Evolutionary conservation across 108 stramenopile genomes (phyloP).

Genomic region (Cyclotella kingstonii): DNA sequence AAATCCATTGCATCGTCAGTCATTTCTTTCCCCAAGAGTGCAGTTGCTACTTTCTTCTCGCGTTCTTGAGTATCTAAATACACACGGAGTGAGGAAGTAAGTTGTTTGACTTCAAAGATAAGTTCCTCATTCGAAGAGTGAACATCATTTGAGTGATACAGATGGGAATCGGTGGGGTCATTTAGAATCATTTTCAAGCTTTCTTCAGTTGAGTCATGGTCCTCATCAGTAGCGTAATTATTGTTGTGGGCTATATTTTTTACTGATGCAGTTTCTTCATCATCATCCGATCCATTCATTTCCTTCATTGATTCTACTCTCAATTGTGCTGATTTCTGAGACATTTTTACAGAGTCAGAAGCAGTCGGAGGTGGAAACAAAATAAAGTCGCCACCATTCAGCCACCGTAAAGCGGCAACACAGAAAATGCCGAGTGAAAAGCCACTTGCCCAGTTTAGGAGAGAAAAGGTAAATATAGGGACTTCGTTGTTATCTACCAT

Average conservation of each 20-base stretch:
- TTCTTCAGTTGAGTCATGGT: constrained; percentile 18
- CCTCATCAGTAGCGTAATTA: neutral
- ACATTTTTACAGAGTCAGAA: neutral
- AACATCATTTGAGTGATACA: constrained; percentile 1
- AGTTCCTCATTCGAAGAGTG: constrained; percentile 29
- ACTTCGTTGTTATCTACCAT: too few relatives aligned
- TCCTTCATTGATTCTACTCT: neutral
- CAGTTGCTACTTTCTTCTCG: constrained; percentile 9
- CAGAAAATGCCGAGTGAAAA: constrained; percentile 34
- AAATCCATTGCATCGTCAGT: constrained; percentile 49
- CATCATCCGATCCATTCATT: neutral
- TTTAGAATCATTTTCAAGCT: constrained; percentile 25
- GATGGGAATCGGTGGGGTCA: constrained; percentile 9
- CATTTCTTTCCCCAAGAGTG: constrained; percentile 23
- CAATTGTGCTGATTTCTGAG: neutral
- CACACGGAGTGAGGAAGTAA: constrained; percentile 28
- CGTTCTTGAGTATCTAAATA: constrained; percentile 36
- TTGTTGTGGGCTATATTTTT: neutral
- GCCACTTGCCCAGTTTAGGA: constrained; percentile 41
- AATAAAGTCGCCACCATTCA: constrained; percentile 84
- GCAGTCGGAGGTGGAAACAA: constrained; percentile 62
- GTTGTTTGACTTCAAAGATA: constrained; percentile 31
- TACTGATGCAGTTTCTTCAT: constrained; percentile 4
- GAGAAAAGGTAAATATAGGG: neutral
- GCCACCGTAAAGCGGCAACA: constrained; percentile 74